Conservation (phyloP, 2,329 filamentous ascomycete genomes). For the Alternaria alternata region DNA sequence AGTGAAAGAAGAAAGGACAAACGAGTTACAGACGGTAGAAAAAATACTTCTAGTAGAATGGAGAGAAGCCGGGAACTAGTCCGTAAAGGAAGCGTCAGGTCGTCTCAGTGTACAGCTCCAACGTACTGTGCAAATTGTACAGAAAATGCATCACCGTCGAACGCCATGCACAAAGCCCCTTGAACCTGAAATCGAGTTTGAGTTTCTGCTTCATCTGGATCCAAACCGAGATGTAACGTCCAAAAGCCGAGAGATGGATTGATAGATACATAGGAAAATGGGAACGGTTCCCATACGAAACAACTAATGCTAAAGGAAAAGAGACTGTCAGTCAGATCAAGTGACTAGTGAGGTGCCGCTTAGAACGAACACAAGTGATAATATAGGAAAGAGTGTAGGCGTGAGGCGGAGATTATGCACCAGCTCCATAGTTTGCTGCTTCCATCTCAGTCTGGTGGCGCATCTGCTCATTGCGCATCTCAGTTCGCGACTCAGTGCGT, state of each 20-base stretch:
- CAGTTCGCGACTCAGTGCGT: constrained; percentile 28
- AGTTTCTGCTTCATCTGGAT: constrained; percentile 32
- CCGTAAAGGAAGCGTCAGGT: constrained; percentile 26
- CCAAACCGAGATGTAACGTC: constrained; percentile 38
- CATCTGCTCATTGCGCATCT: constrained; percentile 36
- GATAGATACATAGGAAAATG: constrained; percentile 46
- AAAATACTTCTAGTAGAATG: constrained; percentile 13
- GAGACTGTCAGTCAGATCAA: constrained; percentile 43
- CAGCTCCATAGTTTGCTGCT: constrained; percentile 36
- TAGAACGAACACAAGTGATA: constrained; percentile 8
- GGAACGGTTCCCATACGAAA: constrained; percentile 23
- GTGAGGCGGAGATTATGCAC: constrained; percentile 31
- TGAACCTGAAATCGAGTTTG: constrained; percentile 20
- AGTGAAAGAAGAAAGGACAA: constrained; percentile 7
- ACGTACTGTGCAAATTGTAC: constrained; percentile 26
- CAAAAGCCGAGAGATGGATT: constrained; percentile 37
- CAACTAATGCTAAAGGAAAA: constrained; percentile 38
- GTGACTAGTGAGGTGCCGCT: constrained; percentile 27
- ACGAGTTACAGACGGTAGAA: constrained; percentile 17
- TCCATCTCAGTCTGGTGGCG: constrained; percentile 38
- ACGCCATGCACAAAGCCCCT: constrained; percentile 35
- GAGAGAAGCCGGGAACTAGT: constrained; percentile 10
- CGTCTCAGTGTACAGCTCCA: constrained; percentile 40
- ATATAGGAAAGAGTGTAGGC: constrained; percentile 19
- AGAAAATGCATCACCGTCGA: constrained; percentile 30